Evolutionary conservation across 164 flowering plant species (phyloP), one percentile per base, ranked within the genome.

Genomic region (Vitis cinerea): DNA sequence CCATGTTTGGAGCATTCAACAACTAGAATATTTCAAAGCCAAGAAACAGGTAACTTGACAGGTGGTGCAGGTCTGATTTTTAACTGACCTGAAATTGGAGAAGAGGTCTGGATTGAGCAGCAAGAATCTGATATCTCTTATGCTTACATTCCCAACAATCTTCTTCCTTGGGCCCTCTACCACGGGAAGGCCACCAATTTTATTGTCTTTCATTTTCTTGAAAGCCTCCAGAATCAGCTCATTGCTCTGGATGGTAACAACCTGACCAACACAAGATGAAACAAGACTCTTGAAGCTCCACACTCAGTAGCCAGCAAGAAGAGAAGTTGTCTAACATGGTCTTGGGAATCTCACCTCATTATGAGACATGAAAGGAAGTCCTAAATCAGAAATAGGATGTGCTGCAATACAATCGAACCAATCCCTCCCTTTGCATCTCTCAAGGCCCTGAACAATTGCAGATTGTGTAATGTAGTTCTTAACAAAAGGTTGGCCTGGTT

Each of bases 381-480:
- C 98, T 62, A 91, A 63, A 74, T 92, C 96, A 50, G 93, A 83
- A 27, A 95, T 79, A 1, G 93, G 86, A 44, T 61, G 61, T 8
- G 80, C 59, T 17, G 92, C 72, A 60, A 92, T 91, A 80, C 76
- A 69, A 61, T 95, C 94, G 44, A 95, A 92, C 99, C 99, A 95
- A 65, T 95, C 94, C 75, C 97, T 85, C 58, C 99, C 99, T 70
- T 69, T 86, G 80, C 97, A 92, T 71, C 71, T 70, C 57, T 85
- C 85, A 59, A 92, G 96, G 58, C 97, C 96, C 44, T 86, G 86
- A 17, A 92, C 74, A 8, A 92, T 85, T 65, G 97, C 98, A 11
- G 94, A 90, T 72, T 95, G 99, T 68, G 99, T 94, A 53, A 94
- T 91, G 82, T 81, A 91, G 74, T 92, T 94, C 77, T 78, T 85